Evolutionary conservation across 2,329 filamentous ascomycete species (phyloP).

Genomic region (Bertia moriformis): DNA sequence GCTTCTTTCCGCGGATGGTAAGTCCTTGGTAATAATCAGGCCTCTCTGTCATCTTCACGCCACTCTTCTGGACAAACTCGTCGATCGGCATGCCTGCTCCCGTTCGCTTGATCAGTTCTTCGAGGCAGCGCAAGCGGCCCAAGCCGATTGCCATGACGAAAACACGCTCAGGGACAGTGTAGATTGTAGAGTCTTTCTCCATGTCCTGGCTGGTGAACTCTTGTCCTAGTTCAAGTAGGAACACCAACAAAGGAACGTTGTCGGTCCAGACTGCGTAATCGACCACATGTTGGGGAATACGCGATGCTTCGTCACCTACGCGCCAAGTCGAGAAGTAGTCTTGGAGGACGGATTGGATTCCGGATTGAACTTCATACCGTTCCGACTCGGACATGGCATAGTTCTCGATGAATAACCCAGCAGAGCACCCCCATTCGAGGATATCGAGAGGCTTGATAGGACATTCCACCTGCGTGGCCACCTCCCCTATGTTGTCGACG

Average conservation of each 20-base stretch:
- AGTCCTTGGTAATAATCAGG: conserved; percentile 65
- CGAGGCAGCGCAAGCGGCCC: conserved; percentile 41
- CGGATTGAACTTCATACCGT: no score
- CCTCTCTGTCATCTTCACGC: conserved; percentile 46
- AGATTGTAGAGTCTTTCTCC: conserved; percentile 15
- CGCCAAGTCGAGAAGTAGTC: no score
- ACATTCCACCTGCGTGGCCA: conserved; percentile 56
- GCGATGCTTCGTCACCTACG: no score
- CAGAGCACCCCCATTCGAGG: conserved; percentile 23
- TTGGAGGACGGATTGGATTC: no score
- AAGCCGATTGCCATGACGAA: conserved; percentile 28
- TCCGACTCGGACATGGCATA: conserved; percentile 22
- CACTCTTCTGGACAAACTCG: conserved; percentile 48
- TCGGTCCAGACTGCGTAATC: conserved; percentile 25
- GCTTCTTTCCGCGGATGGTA: conserved; percentile 53
- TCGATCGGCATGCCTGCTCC: conserved; percentile 59
- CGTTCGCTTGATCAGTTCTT: conserved; percentile 47
- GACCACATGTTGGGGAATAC: not conserved
- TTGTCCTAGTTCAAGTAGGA: conserved; percentile 38
- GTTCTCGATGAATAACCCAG: conserved; percentile 2
- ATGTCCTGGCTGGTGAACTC: conserved; percentile 20
- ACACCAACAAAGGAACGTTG: conserved; percentile 35
- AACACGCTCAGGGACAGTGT: conserved; percentile 20
- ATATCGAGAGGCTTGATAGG: conserved; percentile 36
- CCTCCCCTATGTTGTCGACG: conserved; percentile 60